Percentiles rank a stretch among this genome's conserved stretches.
Conservation (phyloP, 495 filamentous ascomycete genomes). For the Neurospora intermedia region DNA sequence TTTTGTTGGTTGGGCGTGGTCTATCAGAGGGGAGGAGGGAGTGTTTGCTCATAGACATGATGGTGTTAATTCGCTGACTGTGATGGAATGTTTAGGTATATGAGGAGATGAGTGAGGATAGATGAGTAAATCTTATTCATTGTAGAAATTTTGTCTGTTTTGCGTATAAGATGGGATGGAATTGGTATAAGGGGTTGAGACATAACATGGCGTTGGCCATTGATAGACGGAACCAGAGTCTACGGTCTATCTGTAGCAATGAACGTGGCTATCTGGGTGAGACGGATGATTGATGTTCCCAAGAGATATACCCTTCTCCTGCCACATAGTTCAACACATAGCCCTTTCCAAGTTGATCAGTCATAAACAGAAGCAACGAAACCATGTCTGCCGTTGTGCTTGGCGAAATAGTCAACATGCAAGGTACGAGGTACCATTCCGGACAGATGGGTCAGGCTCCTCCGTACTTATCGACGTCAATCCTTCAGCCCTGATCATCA, state of each 20-base stretch:
- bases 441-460: not conserved
- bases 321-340: not conserved
- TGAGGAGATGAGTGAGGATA: not conserved
- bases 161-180: not conserved
- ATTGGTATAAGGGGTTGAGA: not conserved
- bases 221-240: not conserved
- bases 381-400: not conserved
- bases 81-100: not conserved
- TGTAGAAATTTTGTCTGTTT: not conserved
- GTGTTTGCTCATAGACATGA: not conserved
- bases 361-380: not conserved
- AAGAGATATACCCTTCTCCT: too few relatives aligned
- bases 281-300: too few relatives aligned
- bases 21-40: not conserved
- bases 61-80: not conserved
- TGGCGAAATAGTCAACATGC: not conserved
- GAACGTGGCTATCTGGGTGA: too few relatives aligned
- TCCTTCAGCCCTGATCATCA: not conserved
- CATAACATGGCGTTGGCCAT: not conserved
- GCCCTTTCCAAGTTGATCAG: not conserved
- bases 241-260: too few relatives aligned
- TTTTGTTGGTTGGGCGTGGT: not conserved
- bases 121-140: not conserved
- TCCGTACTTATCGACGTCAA: not conserved
- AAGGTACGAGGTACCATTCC: not conserved